phyloP scores from a whole-genome alignment of 2,329 filamentous ascomycete genomes.

The Zelopaecilomyces penicillatus region DNA sequence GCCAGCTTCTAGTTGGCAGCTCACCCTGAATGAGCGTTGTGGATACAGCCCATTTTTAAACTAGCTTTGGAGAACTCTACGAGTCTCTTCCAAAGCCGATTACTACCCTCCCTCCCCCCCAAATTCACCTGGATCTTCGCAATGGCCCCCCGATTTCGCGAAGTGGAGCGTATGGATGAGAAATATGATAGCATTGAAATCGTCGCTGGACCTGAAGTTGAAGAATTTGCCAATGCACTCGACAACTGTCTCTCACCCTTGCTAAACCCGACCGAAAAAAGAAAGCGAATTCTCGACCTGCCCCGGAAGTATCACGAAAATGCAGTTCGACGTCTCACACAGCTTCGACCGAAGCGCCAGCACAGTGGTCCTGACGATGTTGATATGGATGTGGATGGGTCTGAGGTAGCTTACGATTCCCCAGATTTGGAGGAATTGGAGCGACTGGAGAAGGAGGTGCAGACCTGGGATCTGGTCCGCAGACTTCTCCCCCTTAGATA shows the following conservation, averaged over 20 bases:
- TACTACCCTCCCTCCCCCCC: no score
- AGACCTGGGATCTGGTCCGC: constrained; percentile 82
- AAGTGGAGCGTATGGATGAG: constrained; percentile 21
- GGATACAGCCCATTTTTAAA: no score
- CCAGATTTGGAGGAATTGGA: constrained; percentile 17
- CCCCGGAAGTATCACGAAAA: constrained; percentile 49
- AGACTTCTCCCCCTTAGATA: constrained; percentile 67
- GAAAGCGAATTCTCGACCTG: constrained; percentile 59
- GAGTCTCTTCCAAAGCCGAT: no score
- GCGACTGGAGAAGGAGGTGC: constrained; percentile 71
- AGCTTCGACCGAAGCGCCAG: constrained; percentile 19
- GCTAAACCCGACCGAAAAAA: constrained; percentile 44
- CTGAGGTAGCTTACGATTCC: constrained; percentile 25
- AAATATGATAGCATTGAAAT: constrained; percentile 27
- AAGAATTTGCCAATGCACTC: constrained; percentile 74
- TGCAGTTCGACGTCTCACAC: constrained; percentile 29
- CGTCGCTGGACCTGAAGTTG: constrained; percentile 70
- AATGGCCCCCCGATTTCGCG: not conserved
- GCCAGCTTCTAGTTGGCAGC: constrained; percentile 5
- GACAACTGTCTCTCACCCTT: constrained; percentile 60
- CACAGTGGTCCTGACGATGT: constrained; percentile 35
- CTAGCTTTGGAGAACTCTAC: no score
- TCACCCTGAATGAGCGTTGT: not conserved
- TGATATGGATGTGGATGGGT: constrained; percentile 50
- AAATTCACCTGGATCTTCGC: no score